phyloP scores from a whole-genome alignment of 2,329 filamentous ascomycete genomes.

The Beauveria medogensis region DNA sequence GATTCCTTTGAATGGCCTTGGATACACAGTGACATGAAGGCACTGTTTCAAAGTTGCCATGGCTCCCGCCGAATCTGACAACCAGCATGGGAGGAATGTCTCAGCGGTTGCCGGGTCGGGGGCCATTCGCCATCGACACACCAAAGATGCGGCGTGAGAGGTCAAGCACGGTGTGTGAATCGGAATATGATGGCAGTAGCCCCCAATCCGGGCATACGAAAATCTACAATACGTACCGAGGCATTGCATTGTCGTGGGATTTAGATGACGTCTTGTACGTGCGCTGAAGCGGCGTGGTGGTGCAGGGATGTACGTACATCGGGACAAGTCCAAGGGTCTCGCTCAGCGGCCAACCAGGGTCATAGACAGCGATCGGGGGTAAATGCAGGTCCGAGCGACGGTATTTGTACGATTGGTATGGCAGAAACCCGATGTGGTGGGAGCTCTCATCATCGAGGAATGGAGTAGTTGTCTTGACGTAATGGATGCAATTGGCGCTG shows the following conservation, averaged over 20 bases:
- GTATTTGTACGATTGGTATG: neutral
- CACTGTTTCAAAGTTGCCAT: neutral
- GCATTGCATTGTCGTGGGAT: too few species aligned
- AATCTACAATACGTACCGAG: too few species aligned
- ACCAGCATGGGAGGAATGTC: neutral
- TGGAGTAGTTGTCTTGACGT: neutral
- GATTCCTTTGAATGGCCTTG: slow-evolving; percentile 16
- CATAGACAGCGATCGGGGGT: neutral
- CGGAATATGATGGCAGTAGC: too few species aligned
- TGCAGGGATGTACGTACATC: too few species aligned
- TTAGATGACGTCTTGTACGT: too few species aligned
- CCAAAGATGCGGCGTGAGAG: neutral
- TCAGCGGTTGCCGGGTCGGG: neutral
- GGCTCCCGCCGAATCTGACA: neutral
- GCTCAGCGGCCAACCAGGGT: neutral
- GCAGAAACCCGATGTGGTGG: neutral
- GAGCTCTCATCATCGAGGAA: neutral
- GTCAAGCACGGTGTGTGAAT: neutral
- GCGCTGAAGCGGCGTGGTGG: too few species aligned
- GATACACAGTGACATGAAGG: neutral
- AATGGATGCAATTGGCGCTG: neutral
- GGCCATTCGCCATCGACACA: neutral
- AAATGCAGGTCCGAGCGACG: neutral
- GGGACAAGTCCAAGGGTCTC: too few species aligned
- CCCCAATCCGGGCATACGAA: too few species aligned